These are phyloP conservation scores for Kwoniella botswanensis DNA, from an alignment of 768 basidiomycete genomes.

Conservation along the genomic window DNA sequence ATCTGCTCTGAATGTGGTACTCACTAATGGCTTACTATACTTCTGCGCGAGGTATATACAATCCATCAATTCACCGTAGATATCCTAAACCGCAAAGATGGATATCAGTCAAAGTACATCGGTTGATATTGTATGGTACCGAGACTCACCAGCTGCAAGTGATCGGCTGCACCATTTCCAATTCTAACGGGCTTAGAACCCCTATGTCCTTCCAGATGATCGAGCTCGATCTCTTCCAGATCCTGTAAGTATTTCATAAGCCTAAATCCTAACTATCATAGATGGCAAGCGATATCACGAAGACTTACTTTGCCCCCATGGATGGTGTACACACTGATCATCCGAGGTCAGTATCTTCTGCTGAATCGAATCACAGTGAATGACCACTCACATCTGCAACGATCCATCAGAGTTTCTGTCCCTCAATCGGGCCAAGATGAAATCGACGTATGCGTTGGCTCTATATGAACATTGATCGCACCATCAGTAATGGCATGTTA, in stretches of 20 bases:
- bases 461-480: neutral
- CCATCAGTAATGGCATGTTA: conserved; percentile 10
- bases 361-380: neutral
- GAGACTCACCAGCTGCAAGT: conserved; percentile 76
- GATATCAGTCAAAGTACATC: conserved; percentile 10
- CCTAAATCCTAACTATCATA: too few species aligned
- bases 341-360: neutral
- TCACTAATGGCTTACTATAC: conserved; percentile 64
- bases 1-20: conserved; percentile 15
- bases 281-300: neutral
- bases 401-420: conserved; percentile 86
- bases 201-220: conserved; percentile 74
- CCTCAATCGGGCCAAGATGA: conserved; percentile 81
- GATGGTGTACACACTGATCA: conserved; percentile 72
- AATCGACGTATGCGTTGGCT: conserved; percentile 79
- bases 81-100: conserved; percentile 67
- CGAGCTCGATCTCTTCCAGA: conserved; percentile 79
- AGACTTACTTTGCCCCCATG: conserved; percentile 66
- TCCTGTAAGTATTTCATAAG: conserved; percentile 58
- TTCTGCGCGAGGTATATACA: conserved; percentile 97
- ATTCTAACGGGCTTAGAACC: conserved; percentile 63
- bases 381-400: conserved; percentile 75
- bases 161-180: conserved; percentile 94
- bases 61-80: conserved; percentile 93
- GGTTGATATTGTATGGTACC: neutral